Evolutionary conservation across 2,329 filamentous ascomycete genomes (phyloP).

Genomic region (Fusarium longipes): DNA sequence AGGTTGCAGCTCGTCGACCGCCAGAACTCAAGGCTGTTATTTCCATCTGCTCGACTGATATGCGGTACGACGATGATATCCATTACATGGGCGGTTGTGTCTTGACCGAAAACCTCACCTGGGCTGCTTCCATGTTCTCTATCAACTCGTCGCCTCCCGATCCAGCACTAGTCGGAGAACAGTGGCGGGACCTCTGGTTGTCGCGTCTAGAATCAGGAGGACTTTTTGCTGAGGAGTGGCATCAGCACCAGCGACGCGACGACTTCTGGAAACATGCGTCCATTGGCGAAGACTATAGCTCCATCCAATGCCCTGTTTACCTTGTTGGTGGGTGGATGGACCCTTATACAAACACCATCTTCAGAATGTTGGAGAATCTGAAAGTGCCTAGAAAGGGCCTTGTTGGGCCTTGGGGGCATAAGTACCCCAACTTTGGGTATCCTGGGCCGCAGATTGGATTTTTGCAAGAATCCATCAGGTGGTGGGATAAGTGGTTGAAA

Average conservation of each 20-base stretch:
- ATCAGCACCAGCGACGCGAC: neutral
- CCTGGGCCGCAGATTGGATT: constrained; percentile 7
- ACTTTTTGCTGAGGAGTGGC: constrained; percentile 1
- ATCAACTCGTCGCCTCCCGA: constrained; percentile 14
- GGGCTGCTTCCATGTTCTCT: constrained; percentile 11
- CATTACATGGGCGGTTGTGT: constrained; percentile 16
- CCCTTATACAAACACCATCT: constrained; percentile 13
- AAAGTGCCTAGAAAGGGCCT: constrained; percentile 10
- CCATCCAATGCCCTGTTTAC: constrained; percentile 8
- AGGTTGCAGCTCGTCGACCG: constrained; percentile 1
- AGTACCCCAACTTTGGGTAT: constrained; percentile 9
- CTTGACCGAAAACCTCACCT: constrained; percentile 6
- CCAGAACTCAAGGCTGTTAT: constrained; percentile 7
- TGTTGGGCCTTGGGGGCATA: constrained; percentile 11
- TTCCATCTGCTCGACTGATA: constrained; percentile 3
- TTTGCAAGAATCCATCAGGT: neutral
- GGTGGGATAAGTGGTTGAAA: constrained; percentile 19
- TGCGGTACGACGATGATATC: constrained; percentile 11
- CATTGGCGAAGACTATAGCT: neutral
- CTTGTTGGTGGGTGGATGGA: constrained; percentile 13
- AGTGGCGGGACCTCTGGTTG: constrained; percentile 7
- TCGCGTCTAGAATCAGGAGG: constrained; percentile 6
- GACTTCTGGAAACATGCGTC: constrained; percentile 14
- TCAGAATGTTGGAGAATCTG: constrained; percentile 7
- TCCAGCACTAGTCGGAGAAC: neutral